Evolutionary conservation across 805 yeast genomes (phyloP).

Genomic region (Saccharomycopsis lassenensis): DNA sequence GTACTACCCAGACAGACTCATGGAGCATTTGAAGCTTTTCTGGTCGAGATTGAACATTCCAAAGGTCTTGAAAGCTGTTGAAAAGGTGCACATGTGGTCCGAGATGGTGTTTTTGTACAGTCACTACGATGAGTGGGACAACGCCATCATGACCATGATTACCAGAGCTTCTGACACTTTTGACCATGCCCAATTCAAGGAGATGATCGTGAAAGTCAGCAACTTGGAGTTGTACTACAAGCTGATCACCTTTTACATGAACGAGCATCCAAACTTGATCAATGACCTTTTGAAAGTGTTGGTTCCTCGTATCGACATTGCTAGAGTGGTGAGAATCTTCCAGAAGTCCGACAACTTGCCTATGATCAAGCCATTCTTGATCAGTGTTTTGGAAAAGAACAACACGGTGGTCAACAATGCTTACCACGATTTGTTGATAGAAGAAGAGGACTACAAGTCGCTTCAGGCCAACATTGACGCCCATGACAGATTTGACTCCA

Average conservation of each 20-base stretch:
- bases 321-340: slow-evolving; percentile 91
- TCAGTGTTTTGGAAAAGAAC: slow-evolving; percentile 84
- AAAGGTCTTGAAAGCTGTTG: slow-evolving; percentile 89
- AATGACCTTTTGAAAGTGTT: slow-evolving; percentile 78
- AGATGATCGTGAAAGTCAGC: slow-evolving; percentile 86
- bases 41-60: slow-evolving; percentile 99
- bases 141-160: slow-evolving; percentile 94
- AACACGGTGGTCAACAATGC: slow-evolving; percentile 88
- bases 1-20: slow-evolving; percentile 79
- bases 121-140: slow-evolving; percentile 99
- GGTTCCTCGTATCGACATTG: slow-evolving; percentile 83
- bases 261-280: slow-evolving; percentile 82
- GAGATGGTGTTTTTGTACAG: slow-evolving; percentile 93
- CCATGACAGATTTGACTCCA: slow-evolving; percentile 82
- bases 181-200: slow-evolving; percentile 91
- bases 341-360: slow-evolving; percentile 94
- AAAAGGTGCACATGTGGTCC: slow-evolving; percentile 89
- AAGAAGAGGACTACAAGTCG: slow-evolving; percentile 92
- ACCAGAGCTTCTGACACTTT: slow-evolving; percentile 88
- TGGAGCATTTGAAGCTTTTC: slow-evolving; percentile 94
- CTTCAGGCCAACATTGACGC: slow-evolving; percentile 79
- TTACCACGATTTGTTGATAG: slow-evolving; percentile 88
- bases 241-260: slow-evolving; percentile 89
- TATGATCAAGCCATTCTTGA: slow-evolving; percentile 87
- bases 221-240: slow-evolving; percentile 95